phyloP scores from a whole-genome alignment of 768 basidiomycete species.

The Mycena floridula region DNA sequence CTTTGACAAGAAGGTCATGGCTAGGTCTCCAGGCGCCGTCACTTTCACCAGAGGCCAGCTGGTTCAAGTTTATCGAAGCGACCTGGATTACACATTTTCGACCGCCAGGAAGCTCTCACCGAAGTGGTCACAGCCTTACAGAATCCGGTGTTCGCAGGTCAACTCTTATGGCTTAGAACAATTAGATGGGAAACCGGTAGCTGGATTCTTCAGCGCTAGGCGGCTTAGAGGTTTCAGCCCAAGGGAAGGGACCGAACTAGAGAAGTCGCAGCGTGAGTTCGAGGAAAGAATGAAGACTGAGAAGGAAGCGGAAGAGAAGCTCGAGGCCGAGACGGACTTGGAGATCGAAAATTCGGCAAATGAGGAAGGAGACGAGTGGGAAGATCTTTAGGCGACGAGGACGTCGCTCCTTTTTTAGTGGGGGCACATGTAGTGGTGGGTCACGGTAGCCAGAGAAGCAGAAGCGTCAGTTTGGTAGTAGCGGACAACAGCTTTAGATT shows the following conservation, averaged over 20 bases:
- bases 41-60: background rate
- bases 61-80: too few species aligned
- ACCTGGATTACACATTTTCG: background rate
- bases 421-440: too few species aligned
- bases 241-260: background rate
- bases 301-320: slow-evolving; percentile 1
- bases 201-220: background rate
- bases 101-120: background rate
- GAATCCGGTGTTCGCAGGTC: background rate
- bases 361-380: too few species aligned
- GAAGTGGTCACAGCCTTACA: background rate
- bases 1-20: background rate
- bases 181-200: background rate
- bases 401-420: too few species aligned
- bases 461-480: too few species aligned
- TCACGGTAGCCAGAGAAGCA: background rate
- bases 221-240: background rate
- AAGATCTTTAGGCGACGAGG: too few species aligned
- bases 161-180: background rate
- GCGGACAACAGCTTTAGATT: too few species aligned
- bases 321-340: too few species aligned
- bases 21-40: background rate
- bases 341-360: too few species aligned
- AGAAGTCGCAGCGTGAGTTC: background rate
- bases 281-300: background rate